phyloP scores from a whole-genome alignment of 768 basidiomycete species.

The Boletus reticuloceps region DNA sequence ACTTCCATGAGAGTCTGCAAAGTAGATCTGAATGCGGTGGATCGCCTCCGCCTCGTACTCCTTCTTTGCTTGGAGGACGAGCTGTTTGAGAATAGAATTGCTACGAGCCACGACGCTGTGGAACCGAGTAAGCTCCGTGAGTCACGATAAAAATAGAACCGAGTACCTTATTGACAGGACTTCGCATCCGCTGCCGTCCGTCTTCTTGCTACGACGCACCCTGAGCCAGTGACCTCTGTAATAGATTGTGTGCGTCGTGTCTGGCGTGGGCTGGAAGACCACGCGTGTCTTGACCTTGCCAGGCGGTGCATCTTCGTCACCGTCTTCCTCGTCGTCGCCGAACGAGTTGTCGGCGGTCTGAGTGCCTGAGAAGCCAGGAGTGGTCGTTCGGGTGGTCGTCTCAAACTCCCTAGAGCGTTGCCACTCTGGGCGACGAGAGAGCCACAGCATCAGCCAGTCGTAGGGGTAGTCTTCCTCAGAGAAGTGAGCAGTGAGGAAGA shows the following conservation, averaged over 20 bases:
- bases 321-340: slow-evolving; percentile 42
- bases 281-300: slow-evolving; percentile 76
- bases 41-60: slow-evolving; percentile 86
- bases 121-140: slow-evolving; percentile 12
- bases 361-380: slow-evolving; percentile 51
- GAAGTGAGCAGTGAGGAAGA: slow-evolving; percentile 89
- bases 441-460: slow-evolving; percentile 91
- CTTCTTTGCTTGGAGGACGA: slow-evolving; percentile 86
- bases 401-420: slow-evolving; percentile 88
- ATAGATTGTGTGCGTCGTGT: slow-evolving; percentile 87
- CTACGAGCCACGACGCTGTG: slow-evolving; percentile 77
- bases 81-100: slow-evolving; percentile 83
- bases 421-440: slow-evolving; percentile 84
- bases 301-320: slow-evolving; percentile 48
- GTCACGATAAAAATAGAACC: slow-evolving; percentile 13
- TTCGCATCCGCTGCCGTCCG: slow-evolving; percentile 67
- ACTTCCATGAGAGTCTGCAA: slow-evolving; percentile 82
- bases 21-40: slow-evolving; percentile 86
- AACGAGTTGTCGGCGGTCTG: slow-evolving; percentile 54
- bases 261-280: slow-evolving; percentile 84
- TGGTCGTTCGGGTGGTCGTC: slow-evolving; percentile 75
- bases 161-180: slow-evolving; percentile 70
- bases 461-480: slow-evolving; percentile 89
- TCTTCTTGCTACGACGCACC: slow-evolving; percentile 66
- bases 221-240: slow-evolving; percentile 84